Percentiles rank a stretch among this genome's conserved stretches.
Evolutionary conservation across 306 rosid species (phyloP).

Genomic region (Corylus americana): DNA sequence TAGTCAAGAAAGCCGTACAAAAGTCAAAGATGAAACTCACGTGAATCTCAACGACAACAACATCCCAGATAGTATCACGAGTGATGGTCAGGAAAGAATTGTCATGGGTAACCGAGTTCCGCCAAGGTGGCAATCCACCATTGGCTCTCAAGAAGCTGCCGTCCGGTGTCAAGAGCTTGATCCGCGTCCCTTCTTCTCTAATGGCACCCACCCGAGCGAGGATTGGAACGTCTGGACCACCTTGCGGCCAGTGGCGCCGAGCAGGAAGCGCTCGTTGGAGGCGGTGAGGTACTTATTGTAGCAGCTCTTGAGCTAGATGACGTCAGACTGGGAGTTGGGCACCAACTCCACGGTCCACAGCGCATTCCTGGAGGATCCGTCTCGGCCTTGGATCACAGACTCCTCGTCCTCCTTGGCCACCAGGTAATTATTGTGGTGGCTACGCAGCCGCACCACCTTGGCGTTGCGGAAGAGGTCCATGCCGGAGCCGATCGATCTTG

Average conservation of each 20-base stretch:
- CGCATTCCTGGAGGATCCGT: conserved; percentile 66
- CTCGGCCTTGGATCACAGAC: conserved; percentile 61
- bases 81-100: conserved; percentile 65
- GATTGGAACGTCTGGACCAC: conserved; percentile 77
- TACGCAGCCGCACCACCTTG: conserved; percentile 73
- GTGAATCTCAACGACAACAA: conserved; percentile 70
- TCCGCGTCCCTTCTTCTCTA: conserved; percentile 46
- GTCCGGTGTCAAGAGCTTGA: conserved; percentile 68
- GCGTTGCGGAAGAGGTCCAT: conserved; percentile 74
- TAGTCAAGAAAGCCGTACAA: no score
- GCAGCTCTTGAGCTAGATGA: conserved; percentile 80
- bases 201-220: conserved; percentile 86
- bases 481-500: conserved; percentile 38
- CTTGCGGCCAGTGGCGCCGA: conserved; percentile 87
- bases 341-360: conserved; percentile 70
- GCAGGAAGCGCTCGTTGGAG: conserved; percentile 58
- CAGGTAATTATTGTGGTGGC: conserved; percentile 77
- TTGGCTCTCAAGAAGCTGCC: conserved; percentile 81
- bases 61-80: conserved; percentile 74
- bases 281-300: conserved; percentile 84
- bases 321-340: conserved; percentile 35
- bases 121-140: conserved; percentile 89
- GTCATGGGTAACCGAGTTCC: conserved; percentile 86
- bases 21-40: no score
- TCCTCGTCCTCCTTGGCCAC: conserved; percentile 89